Base-by-base conservation (phyloP, 352 stramenopile genomes). In the Pythium rishiriense region DNA sequence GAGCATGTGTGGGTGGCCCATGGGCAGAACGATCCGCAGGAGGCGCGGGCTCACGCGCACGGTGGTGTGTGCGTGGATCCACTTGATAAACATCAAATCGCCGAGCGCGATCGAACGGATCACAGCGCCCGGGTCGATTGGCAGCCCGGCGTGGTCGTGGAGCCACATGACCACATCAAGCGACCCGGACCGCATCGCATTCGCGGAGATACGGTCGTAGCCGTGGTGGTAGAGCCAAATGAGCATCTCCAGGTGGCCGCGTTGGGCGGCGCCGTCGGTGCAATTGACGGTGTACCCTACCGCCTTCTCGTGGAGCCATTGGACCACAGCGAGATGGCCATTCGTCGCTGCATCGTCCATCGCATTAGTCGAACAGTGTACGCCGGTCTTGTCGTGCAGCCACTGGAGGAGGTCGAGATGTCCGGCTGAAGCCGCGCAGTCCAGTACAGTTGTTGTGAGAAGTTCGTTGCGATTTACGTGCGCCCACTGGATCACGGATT, bases 1-100 rank as follows among this genome's bases (percentile, higher is more conserved):
- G 60, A 67, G 25, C 50, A 67, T 67, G 22, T 53, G 50, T 24
- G 60, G 21, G 51, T 67, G 60, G 9, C 43, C 51, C 50, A 67
- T 58, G 8, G 60, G 60, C n/a, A 67, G 29, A 15, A 67, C 60
- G 19, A 60, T 43, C 29, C 41, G 19, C 7, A 67, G 28, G 31
- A 67, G 45, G 6, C 53, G 42, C 25, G 60, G 51, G 50, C 45
- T 61, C 29, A 59, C 52, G 7, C 51, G 50, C 15, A 62, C 37
- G 2, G 5, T 29, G 9, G 60, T 61, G 31, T 58, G 47, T 1
- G 49, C 25, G 58, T 64, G 48, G 58, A 64, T 58, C 58, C 58
- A 64, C 37, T 55, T 31, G 15, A 64, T 22, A 22, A 58, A 64
- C 39, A 42, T 37, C 24, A 64, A 22, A 33, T 64, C 58, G 46